phyloP scores from a whole-genome alignment of 495 filamentous ascomycete species.

The Penicillium mononematosum region DNA sequence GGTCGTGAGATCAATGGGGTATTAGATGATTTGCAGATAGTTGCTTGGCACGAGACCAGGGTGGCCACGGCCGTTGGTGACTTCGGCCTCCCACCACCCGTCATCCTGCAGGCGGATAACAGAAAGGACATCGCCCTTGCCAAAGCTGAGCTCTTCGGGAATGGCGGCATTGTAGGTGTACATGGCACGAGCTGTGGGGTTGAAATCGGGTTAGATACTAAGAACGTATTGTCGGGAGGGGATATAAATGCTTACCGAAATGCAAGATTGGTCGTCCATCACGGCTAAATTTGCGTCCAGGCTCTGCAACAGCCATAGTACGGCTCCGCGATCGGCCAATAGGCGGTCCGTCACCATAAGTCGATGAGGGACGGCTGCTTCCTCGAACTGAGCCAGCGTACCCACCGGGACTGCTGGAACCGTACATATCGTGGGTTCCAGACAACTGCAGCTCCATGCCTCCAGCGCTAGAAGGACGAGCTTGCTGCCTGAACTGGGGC shows the following conservation, averaged over 20 bases:
- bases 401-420: conserved; percentile 42
- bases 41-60: conserved; percentile 94
- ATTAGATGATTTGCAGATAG: conserved; percentile 71
- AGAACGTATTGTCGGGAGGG: background rate
- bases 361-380: conserved; percentile 52
- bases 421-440: conserved; percentile 48
- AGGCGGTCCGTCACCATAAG: conserved; percentile 59
- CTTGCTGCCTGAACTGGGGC: conserved; percentile 56
- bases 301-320: conserved; percentile 63
- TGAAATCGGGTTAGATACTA: background rate
- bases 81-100: conserved; percentile 99
- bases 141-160: conserved; percentile 89
- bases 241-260: conserved; percentile 67
- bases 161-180: conserved; percentile 95
- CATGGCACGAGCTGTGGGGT: conserved; percentile 72
- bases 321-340: conserved; percentile 69
- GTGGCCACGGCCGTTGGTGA: conserved; percentile 70
- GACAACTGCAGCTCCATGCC: conserved; percentile 85
- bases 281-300: conserved; percentile 69
- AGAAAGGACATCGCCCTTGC: conserved; percentile 87
- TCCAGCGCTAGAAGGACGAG: conserved; percentile 63
- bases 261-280: conserved; percentile 88
- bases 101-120: conserved; percentile 94
- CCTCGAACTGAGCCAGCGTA: conserved; percentile 53
- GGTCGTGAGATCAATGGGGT: conserved; percentile 29